Percentiles rank a stretch among this genome's conserved stretches.
Evolutionary conservation across 176 grass and related monocot species (phyloP).

Genomic region (Elymus sibiricus): DNA sequence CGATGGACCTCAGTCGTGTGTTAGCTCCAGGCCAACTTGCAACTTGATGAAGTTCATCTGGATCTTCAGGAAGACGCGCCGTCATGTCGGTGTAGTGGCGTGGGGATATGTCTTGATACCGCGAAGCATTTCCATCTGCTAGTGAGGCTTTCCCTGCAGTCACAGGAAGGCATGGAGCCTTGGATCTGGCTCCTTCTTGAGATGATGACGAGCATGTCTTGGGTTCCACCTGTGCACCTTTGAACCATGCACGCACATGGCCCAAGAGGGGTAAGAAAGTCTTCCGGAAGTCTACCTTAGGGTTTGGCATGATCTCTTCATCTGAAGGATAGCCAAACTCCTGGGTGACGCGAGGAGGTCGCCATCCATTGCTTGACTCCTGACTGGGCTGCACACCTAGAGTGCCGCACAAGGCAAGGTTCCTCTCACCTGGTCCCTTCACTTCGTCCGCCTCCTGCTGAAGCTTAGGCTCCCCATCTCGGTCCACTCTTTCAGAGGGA

Average conservation of each 20-base stretch:
- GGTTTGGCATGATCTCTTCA: not conserved
- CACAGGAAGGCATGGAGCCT: not conserved
- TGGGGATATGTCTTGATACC: not conserved
- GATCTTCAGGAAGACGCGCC: not conserved
- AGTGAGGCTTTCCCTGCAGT: not conserved
- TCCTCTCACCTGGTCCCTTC: not conserved
- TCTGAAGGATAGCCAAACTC: not conserved
- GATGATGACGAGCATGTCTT: not conserved
- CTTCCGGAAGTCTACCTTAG: not conserved
- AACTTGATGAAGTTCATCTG: not conserved
- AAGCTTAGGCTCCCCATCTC: not conserved
- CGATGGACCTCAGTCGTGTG: not conserved
- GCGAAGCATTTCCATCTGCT: not conserved
- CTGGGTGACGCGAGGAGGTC: not conserved
- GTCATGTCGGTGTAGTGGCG: not conserved
- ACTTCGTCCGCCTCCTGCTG: not conserved
- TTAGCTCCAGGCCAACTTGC: not conserved
- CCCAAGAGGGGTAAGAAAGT: not conserved
- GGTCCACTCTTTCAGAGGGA: not conserved
- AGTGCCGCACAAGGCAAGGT: not conserved
- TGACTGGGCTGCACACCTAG: not conserved
- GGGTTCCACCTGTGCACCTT: not conserved
- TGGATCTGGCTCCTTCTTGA: not conserved
- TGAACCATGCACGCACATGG: not conserved
- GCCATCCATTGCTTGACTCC: not conserved